Evolutionary conservation across 257 asterid genomes (phyloP).

Genomic region (Ocimum tenuiflorum): DNA sequence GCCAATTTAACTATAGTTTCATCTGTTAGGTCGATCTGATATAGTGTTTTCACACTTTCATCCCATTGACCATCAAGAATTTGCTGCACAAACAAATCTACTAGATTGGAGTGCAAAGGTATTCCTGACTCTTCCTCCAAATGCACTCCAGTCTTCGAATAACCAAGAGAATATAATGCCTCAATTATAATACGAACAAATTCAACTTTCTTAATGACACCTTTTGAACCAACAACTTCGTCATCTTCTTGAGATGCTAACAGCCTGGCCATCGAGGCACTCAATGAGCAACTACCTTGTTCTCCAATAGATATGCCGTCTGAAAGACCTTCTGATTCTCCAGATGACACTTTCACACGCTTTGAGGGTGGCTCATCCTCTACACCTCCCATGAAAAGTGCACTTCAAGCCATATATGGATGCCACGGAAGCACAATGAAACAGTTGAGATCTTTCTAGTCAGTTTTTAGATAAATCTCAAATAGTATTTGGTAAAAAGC

Average conservation of each 20-base stretch:
- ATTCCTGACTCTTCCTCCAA: constrained; percentile 77
- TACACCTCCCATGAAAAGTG: constrained; percentile 82
- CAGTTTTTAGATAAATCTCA: constrained; percentile 12
- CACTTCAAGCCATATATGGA: constrained; percentile 64
- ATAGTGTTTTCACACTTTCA: constrained; percentile 52
- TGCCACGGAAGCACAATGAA: constrained; percentile 19
- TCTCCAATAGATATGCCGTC: constrained; percentile 40
- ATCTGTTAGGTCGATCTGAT: constrained; percentile 42
- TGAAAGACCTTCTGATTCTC: constrained; percentile 36
- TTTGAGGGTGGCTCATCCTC: constrained; percentile 73
- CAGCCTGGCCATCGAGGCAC: constrained; percentile 59
- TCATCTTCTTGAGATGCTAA: constrained; percentile 47
- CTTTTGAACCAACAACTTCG: constrained; percentile 66
- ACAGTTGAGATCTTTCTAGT: constrained; percentile 19
- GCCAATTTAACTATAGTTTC: constrained; percentile 46
- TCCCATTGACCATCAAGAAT: constrained; percentile 79
- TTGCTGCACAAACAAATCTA: constrained; percentile 56
- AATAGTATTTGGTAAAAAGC: constrained; percentile 16
- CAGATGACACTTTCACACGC: constrained; percentile 62
- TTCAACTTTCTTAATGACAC: constrained; percentile 61
- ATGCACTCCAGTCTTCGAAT: constrained; percentile 48
- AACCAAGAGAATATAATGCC: constrained; percentile 76
- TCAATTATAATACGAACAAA: constrained; percentile 65
- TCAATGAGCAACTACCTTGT: constrained; percentile 39
- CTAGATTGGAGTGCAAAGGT: constrained; percentile 45